These are phyloP conservation scores for Sherardia arvensis DNA, from an alignment of 257 asterid genomes.

Conservation along the genomic window DNA sequence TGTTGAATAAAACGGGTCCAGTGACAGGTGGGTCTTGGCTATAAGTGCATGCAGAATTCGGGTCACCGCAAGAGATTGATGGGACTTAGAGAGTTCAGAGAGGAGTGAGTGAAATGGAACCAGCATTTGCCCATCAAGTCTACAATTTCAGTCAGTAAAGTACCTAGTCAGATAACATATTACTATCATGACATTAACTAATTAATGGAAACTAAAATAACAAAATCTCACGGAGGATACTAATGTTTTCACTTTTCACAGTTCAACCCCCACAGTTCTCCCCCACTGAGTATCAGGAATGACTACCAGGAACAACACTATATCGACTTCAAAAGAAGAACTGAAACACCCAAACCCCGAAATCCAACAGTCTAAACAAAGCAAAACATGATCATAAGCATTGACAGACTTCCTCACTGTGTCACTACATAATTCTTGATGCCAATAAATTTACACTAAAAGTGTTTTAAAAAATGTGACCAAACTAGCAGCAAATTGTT, in stretches of 20 bases:
- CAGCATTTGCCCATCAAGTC: conserved; percentile 22
- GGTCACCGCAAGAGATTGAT: conserved; percentile 41
- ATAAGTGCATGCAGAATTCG: conserved; percentile 40
- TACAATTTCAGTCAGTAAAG: not conserved
- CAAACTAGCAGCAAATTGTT: not conserved
- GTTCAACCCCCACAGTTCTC: no score
- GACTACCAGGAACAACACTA: not conserved
- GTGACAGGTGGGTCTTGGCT: conserved; percentile 33
- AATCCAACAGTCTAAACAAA: not conserved
- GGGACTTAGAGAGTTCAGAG: conserved; percentile 35
- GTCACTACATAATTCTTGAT: not conserved
- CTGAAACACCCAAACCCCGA: not conserved
- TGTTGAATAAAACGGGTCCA: conserved; percentile 65
- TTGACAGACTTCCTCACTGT: not conserved
- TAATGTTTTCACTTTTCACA: no score
- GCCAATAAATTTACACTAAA: no score
- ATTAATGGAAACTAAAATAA: not conserved
- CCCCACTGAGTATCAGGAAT: no score
- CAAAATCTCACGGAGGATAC: no score
- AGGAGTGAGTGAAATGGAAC: conserved; percentile 29
- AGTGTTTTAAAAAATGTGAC: no score
- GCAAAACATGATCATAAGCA: not conserved
- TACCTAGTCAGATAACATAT: not conserved
- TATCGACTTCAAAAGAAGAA: no score
- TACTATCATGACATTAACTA: not conserved